A percentile compares a stretch with the other conserved stretches of the same genome.
Conservation (phyloP, 441 rosid species). For the Isatis lusitanica region DNA sequence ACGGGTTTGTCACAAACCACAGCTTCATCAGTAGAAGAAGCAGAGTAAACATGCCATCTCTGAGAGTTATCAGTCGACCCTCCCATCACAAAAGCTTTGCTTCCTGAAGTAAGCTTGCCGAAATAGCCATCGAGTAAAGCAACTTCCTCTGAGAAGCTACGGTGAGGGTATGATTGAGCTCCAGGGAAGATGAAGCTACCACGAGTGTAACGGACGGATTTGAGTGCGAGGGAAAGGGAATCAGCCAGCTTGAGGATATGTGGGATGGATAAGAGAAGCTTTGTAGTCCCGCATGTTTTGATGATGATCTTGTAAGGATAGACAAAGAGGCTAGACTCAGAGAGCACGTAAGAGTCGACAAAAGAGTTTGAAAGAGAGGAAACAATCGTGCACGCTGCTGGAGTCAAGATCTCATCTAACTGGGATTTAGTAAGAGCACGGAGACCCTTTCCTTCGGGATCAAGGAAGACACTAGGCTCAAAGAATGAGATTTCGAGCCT, state of each 20-base stretch:
- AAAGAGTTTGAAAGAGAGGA: constrained; percentile 58
- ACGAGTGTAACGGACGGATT: constrained; percentile 66
- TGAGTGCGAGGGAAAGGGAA: constrained; percentile 50
- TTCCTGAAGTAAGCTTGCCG: constrained; percentile 54
- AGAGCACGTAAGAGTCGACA: constrained; percentile 78
- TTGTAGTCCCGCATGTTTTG: constrained; percentile 91
- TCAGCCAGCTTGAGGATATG: constrained; percentile 57
- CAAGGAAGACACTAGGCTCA: constrained; percentile 56
- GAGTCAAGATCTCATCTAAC: constrained; percentile 65
- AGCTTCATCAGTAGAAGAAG: constrained; percentile 42
- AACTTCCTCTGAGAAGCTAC: constrained; percentile 77
- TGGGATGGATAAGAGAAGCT: constrained; percentile 65
- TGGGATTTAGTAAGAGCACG: constrained; percentile 54
- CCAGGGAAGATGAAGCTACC: constrained; percentile 75
- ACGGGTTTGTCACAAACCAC: constrained; percentile 34
- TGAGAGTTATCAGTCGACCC: constrained; percentile 40
- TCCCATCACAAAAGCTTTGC: constrained; percentile 68
- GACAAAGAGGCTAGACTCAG: constrained; percentile 86
- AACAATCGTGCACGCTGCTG: constrained; percentile 82
- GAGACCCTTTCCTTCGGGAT: constrained; percentile 74
- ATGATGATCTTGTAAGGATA: constrained; percentile 79
- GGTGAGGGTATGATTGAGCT: constrained; percentile 74
- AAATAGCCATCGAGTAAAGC: constrained; percentile 61
- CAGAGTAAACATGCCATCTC: constrained; percentile 85
- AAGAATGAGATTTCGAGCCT: constrained; percentile 69